Evolutionary conservation across 2,329 filamentous ascomycete genomes (phyloP).

Genomic region (Fusarium fujikuroi): DNA sequence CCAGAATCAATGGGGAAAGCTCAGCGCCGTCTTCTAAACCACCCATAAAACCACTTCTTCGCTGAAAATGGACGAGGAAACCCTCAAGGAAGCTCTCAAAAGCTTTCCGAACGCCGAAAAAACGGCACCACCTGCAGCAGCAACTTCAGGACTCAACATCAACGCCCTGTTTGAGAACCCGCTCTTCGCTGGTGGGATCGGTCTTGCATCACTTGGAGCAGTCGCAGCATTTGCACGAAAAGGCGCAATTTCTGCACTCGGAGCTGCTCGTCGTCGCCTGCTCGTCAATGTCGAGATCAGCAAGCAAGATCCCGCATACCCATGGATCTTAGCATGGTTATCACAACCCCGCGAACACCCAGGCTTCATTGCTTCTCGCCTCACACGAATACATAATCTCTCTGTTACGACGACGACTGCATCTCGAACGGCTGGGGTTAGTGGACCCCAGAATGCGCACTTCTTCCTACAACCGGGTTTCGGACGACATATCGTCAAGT

Average conservation of each 20-base stretch:
- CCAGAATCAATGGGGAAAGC: slow-evolving; percentile 19
- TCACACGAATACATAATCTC: slow-evolving; percentile 70
- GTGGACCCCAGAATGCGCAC: slow-evolving; percentile 77
- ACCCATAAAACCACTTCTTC: not conserved
- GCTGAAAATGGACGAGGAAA: slow-evolving; percentile 34
- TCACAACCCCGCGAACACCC: slow-evolving; percentile 77
- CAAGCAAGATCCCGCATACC: slow-evolving; percentile 91
- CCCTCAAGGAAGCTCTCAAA: slow-evolving; percentile 22
- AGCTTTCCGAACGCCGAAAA: slow-evolving; percentile 45
- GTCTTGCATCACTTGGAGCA: slow-evolving; percentile 88
- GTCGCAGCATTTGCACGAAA: slow-evolving; percentile 83
- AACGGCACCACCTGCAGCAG: slow-evolving; percentile 46
- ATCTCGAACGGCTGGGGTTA: slow-evolving; percentile 66
- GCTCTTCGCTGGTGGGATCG: slow-evolving; percentile 79
- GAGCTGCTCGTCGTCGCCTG: slow-evolving; percentile 82
- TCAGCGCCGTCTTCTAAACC: slow-evolving; percentile 7
- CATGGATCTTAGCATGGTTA: slow-evolving; percentile 95
- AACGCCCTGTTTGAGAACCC: slow-evolving; percentile 72
- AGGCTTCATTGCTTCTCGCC: slow-evolving; percentile 67
- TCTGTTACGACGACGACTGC: slow-evolving; percentile 69
- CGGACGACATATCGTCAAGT: slow-evolving; percentile 87
- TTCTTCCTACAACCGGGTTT: slow-evolving; percentile 93
- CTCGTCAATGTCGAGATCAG: slow-evolving; percentile 97
- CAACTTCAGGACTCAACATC: slow-evolving; percentile 56
- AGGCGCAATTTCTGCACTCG: slow-evolving; percentile 76